Conservation (phyloP, 495 filamentous ascomycete species). For the Chaetomidium leptoderma region DNA sequence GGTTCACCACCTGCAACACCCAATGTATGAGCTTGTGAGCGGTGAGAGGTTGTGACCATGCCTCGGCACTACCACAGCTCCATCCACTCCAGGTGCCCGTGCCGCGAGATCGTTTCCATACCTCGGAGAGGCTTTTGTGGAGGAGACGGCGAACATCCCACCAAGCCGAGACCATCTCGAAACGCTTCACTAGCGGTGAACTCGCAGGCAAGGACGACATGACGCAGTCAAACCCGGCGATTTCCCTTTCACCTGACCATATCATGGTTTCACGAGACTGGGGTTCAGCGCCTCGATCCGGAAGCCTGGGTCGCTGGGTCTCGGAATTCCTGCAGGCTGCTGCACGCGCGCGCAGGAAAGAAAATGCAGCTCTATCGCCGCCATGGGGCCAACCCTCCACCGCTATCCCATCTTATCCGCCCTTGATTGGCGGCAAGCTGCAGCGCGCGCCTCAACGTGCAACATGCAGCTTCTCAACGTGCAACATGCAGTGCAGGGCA, state of each 20-base stretch:
- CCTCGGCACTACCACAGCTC: too few relatives aligned
- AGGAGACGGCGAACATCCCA: background rate
- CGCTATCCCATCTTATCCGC: too few relatives aligned
- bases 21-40: background rate
- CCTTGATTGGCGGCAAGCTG: constrained; percentile 10
- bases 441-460: constrained; percentile 7
- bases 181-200: too few relatives aligned
- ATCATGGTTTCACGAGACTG: background rate
- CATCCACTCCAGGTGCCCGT: too few relatives aligned
- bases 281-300: constrained; percentile 13
- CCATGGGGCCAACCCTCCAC: constrained; percentile 1
- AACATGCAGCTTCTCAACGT: constrained; percentile 12
- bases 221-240: background rate
- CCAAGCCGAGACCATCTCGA: background rate
- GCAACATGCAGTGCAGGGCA: constrained; percentile 7
- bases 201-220: background rate
- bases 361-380: constrained; percentile 1
- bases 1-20: too few relatives aligned
- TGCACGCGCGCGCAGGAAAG: background rate
- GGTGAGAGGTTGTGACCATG: background rate
- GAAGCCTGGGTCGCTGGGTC: constrained; percentile 15
- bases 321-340: constrained; percentile 11
- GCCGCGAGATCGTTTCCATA: background rate
- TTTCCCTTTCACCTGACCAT: too few relatives aligned
- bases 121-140: too few relatives aligned